phyloP scores from a whole-genome alignment of 176 grass and related monocot species.

The Carex cristatella region DNA sequence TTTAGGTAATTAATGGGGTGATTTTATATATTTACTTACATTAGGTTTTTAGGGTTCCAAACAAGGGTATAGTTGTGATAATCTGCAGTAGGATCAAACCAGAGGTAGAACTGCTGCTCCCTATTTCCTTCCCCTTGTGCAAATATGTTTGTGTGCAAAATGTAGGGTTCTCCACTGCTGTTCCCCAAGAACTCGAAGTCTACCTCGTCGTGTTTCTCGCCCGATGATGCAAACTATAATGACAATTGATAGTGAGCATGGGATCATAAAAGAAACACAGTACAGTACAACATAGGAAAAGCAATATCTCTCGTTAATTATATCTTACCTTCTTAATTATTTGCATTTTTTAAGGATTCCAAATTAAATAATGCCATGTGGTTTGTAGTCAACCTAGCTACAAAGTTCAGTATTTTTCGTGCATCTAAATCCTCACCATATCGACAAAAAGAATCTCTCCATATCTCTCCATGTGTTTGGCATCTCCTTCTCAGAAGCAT shows the following conservation, averaged over 20 bases:
- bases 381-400: slow-evolving; percentile 2
- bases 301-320: not conserved
- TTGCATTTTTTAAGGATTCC: not conserved
- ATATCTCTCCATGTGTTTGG: not conserved
- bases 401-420: not conserved
- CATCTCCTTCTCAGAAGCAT: not conserved
- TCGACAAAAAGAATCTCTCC: not conserved
- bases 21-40: slow-evolving; percentile 24
- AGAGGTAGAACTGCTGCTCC: slow-evolving; percentile 42
- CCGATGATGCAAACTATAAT: slow-evolving; percentile 33
- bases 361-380: not conserved
- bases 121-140: slow-evolving; percentile 27
- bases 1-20: not conserved
- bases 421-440: not conserved
- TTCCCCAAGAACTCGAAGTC: slow-evolving; percentile 54
- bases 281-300: not conserved
- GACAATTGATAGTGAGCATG: not conserved
- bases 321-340: not conserved
- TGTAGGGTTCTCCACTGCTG: slow-evolving; percentile 27
- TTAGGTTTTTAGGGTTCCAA: slow-evolving; percentile 43
- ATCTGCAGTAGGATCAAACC: slow-evolving; percentile 46
- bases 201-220: slow-evolving; percentile 44
- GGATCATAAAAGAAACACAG: not conserved
- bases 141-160: slow-evolving; percentile 53
- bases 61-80: slow-evolving; percentile 52